Conservation (phyloP, 2,329 filamentous ascomycete species). For the Xylariaceae sp. region DNA sequence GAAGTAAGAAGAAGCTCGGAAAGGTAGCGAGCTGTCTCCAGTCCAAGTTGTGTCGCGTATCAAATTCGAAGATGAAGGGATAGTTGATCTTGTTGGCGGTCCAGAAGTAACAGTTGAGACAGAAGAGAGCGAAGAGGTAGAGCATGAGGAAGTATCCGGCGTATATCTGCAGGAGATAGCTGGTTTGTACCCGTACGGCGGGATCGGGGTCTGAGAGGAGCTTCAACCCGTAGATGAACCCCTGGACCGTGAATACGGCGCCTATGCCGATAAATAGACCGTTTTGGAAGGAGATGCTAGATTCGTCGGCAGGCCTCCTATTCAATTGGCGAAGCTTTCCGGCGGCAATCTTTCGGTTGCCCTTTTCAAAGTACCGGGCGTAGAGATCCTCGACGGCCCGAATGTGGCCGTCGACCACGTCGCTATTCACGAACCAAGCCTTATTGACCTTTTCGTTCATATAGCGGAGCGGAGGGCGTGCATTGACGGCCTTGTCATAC, state of each 20-base stretch:
- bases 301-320: slow-evolving; percentile 49
- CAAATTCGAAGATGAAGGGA: slow-evolving; percentile 93
- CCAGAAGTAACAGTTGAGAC: slow-evolving; percentile 79
- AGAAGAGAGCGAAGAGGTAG: slow-evolving; percentile 75
- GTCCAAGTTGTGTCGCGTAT: slow-evolving; percentile 75
- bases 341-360: slow-evolving; percentile 85
- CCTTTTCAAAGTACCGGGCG: slow-evolving; percentile 86
- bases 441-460: slow-evolving; percentile 88
- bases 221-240: slow-evolving; percentile 51
- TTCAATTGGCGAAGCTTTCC: slow-evolving; percentile 74
- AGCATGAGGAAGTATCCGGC: slow-evolving; percentile 84
- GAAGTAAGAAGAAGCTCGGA: slow-evolving; percentile 72
- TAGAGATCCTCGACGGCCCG: slow-evolving; percentile 83
- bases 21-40: slow-evolving; percentile 86
- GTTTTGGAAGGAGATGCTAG: slow-evolving; percentile 50
- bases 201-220: slow-evolving; percentile 44
- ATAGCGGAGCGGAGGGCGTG: slow-evolving; percentile 69
- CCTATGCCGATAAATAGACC: slow-evolving; percentile 63
- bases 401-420: slow-evolving; percentile 74
- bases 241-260: slow-evolving; percentile 58
- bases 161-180: slow-evolving; percentile 80
- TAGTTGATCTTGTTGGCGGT: slow-evolving; percentile 84
- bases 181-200: slow-evolving; percentile 43
- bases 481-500: slow-evolving; percentile 84
- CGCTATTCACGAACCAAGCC: slow-evolving; percentile 85